Evolutionary conservation across 768 basidiomycete species (phyloP).

Genomic region (Lentinula sp.): DNA sequence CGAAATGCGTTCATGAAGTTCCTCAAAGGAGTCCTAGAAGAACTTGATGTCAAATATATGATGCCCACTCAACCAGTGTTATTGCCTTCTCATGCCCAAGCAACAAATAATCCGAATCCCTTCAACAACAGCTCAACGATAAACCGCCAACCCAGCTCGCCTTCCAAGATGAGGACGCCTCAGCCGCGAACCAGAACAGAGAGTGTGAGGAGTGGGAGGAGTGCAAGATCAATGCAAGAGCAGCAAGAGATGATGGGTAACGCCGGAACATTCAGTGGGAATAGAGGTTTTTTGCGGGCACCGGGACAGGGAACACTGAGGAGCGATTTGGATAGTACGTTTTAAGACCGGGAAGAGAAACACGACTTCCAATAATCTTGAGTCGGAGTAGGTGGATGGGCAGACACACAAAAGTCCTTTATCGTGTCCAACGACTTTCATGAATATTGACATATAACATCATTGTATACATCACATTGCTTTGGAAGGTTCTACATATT

Average conservation of each 20-base stretch:
- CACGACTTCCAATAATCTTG: too few relatives aligned
- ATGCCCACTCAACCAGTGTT: conserved; percentile 72
- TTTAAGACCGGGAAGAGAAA: not conserved
- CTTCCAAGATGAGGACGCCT: not conserved
- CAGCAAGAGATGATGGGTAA: conserved; percentile 16
- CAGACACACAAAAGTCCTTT: too few relatives aligned
- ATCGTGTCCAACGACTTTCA: not conserved
- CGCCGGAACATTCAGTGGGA: conserved; percentile 18
- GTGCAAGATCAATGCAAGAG: not conserved
- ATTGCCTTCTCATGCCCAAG: conserved; percentile 26
- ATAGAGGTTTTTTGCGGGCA: not conserved
- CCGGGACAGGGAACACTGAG: conserved; percentile 2
- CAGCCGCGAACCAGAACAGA: conserved; percentile 2
- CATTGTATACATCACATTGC: not conserved
- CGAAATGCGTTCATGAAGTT: conserved; percentile 73
- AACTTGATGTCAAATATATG: conserved; percentile 65
- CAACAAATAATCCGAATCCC: conserved; percentile 6
- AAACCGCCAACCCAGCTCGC: not conserved
- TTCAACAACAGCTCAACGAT: not conserved
- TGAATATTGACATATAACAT: not conserved
- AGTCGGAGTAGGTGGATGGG: too few relatives aligned
- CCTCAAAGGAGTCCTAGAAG: conserved; percentile 65
- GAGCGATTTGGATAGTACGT: not conserved
- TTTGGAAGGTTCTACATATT: not conserved
- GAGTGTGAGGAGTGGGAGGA: not conserved